phyloP scores from a whole-genome alignment of 108 stramenopile genomes.

The Stephanodiscus minutulus region DNA sequence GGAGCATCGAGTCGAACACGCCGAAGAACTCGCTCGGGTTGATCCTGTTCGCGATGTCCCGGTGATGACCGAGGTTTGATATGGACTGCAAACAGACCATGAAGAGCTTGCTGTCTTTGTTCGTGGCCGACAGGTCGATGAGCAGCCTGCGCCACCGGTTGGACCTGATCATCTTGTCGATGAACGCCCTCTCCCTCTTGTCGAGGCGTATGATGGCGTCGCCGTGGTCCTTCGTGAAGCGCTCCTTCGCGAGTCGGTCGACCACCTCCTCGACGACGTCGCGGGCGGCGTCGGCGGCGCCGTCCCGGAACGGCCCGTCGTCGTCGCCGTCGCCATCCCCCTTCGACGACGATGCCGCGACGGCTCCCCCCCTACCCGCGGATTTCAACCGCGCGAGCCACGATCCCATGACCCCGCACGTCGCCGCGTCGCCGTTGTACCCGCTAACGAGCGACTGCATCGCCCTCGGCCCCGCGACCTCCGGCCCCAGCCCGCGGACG shows the following conservation, averaged over 20 bases:
- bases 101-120: conserved; percentile 78
- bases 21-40: conserved; percentile 88
- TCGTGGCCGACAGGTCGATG: conserved; percentile 80
- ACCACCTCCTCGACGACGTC: conserved; percentile 68
- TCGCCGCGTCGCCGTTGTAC: conserved; percentile 70
- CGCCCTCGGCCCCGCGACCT: conserved; percentile 61
- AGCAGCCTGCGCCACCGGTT: conserved; percentile 78
- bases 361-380: conserved; percentile 3
- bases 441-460: conserved; percentile 66
- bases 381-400: conserved; percentile 76
- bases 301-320: conserved; percentile 4
- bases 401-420: conserved; percentile 73
- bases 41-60: conserved; percentile 82
- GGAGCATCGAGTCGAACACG: conserved; percentile 81
- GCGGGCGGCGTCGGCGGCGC: conserved; percentile 63
- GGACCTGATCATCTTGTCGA: conserved; percentile 86
- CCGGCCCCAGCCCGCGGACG: conserved; percentile 45
- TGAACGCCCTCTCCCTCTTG: conserved; percentile 72
- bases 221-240: conserved; percentile 72
- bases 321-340: conserved; percentile 12
- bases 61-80: conserved; percentile 81
- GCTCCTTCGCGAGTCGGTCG: conserved; percentile 67
- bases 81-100: conserved; percentile 79
- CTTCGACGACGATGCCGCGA: background rate
- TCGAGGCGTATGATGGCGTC: conserved; percentile 71